Conservation (phyloP, 2,329 filamentous ascomycete species). For the Xylariales sp. region DNA sequence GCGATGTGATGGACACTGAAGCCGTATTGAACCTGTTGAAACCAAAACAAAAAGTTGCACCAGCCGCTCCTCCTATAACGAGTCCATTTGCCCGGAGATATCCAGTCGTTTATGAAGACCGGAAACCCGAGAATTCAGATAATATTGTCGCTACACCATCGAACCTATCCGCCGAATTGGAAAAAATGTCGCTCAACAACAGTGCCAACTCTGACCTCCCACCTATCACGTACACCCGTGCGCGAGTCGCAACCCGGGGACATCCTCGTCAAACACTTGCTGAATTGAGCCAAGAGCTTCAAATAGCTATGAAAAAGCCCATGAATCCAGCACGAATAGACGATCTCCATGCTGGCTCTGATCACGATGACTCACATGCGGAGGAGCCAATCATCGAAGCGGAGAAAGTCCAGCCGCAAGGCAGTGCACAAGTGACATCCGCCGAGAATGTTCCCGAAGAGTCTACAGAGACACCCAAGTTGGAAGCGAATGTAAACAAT, state of each 20-base stretch:
- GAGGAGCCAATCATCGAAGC: background rate
- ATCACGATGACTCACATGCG: conserved; percentile 5
- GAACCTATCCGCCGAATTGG: conserved; percentile 23
- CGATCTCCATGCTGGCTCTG: conserved; percentile 3
- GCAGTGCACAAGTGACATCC: background rate
- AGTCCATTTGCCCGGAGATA: conserved; percentile 3
- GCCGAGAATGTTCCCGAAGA: conserved; percentile 2
- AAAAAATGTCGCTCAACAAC: conserved; percentile 28
- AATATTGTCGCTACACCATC: background rate
- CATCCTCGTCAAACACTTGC: conserved; percentile 1
- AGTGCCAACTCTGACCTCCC: conserved; percentile 12
- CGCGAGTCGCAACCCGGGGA: conserved; percentile 5
- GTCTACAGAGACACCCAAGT: too few species aligned
- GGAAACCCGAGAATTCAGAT: background rate
- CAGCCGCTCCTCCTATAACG: background rate
- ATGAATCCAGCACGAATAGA: conserved; percentile 1
- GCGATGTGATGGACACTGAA: conserved; percentile 55
- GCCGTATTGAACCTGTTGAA: conserved; percentile 46
- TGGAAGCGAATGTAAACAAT: conserved; percentile 4
- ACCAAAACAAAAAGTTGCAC: conserved; percentile 10
- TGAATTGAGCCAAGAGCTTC: too few species aligned
- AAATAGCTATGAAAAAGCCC: conserved; percentile 2
- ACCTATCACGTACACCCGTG: conserved; percentile 11
- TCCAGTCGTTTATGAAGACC: conserved; percentile 2
- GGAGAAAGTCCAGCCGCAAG: conserved; percentile 1